Evolutionary conservation across 495 filamentous ascomycete genomes (phyloP).

Genomic region (Hyaloscypha variabilis): DNA sequence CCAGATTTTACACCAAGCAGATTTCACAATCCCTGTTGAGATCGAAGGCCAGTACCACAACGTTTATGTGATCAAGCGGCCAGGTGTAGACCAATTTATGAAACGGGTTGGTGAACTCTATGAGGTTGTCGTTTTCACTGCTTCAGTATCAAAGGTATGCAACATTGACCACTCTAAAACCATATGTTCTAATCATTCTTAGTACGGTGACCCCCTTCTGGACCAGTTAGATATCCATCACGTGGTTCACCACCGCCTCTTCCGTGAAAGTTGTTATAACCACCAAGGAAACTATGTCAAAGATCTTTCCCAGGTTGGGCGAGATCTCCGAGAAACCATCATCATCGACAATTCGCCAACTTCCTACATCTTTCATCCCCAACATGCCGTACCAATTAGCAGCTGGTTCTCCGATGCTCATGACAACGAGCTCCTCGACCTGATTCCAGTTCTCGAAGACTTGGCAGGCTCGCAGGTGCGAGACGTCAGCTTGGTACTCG

Average conservation of each 20-base stretch:
- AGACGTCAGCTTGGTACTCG: conserved; percentile 97
- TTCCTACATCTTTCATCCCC: conserved; percentile 98
- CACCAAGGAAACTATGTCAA: conserved; percentile 99
- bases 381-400: conserved; percentile 98
- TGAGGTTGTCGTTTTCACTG: conserved; percentile 98
- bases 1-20: conserved; percentile 95
- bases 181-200: conserved; percentile 17
- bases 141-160: conserved; percentile 94
- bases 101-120: conserved; percentile 97
- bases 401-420: conserved; percentile 99
- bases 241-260: conserved; percentile 94
- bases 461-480: conserved; percentile 82
- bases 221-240: conserved; percentile 98
- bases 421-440: conserved; percentile 97
- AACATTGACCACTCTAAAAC: conserved; percentile 12
- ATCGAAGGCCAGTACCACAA: conserved; percentile 99
- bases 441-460: conserved; percentile 98
- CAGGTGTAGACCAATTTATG: conserved; percentile 98
- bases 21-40: conserved; percentile 98
- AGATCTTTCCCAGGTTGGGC: conserved; percentile 95
- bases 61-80: conserved; percentile 98
- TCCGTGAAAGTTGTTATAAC: conserved; percentile 98
- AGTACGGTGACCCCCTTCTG: conserved; percentile 96
- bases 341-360: conserved; percentile 99
- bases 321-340: conserved; percentile 95